phyloP scores from a whole-genome alignment of 2,329 filamentous ascomycete species.

The Calonectria montana region DNA sequence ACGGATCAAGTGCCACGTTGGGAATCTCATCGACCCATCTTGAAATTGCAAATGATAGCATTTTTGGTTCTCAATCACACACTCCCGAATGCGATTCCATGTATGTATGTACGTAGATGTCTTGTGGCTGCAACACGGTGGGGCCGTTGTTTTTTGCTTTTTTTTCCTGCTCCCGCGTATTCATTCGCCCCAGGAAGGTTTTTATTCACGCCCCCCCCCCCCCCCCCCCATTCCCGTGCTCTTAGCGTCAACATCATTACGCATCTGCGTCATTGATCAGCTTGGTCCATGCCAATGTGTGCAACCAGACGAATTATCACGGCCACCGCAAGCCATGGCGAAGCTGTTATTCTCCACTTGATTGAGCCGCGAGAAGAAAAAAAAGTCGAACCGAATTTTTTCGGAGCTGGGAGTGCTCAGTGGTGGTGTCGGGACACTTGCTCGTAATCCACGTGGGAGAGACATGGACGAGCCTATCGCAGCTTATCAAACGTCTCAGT shows the following conservation, averaged over 20 bases:
- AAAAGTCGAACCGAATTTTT: not conserved
- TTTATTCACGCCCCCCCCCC: too few species aligned
- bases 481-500: not conserved
- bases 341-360: not conserved
- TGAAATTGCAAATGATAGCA: not conserved
- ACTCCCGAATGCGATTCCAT: not conserved
- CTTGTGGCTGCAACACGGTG: not conserved
- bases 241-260: not conserved
- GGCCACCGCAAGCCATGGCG: not conserved
- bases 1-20: not conserved
- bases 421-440: not conserved
- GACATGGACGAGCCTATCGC: not conserved
- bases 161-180: not conserved
- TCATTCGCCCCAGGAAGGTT: not conserved
- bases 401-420: not conserved
- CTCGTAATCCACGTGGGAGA: not conserved
- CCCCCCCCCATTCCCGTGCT: not conserved
- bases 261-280: not conserved
- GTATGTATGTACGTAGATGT: too few species aligned
- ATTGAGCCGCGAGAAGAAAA: not conserved
- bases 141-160: not conserved
- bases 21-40: not conserved
- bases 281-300: not conserved
- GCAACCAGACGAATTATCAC: not conserved
- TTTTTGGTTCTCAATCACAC: not conserved